Percentiles rank a stretch among this genome's conserved stretches.
Evolutionary conservation across 129 eudicot genomes (phyloP).

Genomic region (Oenanthe sinensis): DNA sequence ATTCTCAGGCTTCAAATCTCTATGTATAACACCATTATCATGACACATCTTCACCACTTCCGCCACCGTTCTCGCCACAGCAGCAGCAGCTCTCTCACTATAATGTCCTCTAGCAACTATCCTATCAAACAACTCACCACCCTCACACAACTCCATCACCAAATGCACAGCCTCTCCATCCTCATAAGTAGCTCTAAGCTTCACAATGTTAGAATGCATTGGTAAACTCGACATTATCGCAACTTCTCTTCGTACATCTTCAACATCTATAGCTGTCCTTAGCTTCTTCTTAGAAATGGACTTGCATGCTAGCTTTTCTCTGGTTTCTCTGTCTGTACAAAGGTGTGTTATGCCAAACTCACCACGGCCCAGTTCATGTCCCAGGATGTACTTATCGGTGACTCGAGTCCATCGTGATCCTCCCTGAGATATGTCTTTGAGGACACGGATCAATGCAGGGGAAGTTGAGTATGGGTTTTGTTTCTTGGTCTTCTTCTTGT

Average conservation of each 20-base stretch:
- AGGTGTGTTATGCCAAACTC: constrained; percentile 89
- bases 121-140: constrained; percentile 88
- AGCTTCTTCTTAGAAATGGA: constrained; percentile 79
- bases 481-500: constrained; percentile 20
- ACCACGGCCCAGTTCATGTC: constrained; percentile 89
- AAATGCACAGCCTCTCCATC: constrained; percentile 87
- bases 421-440: constrained; percentile 49
- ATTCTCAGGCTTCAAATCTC: constrained; percentile 96
- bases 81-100: constrained; percentile 89
- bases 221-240: constrained; percentile 91
- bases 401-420: constrained; percentile 47
- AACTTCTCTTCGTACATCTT: constrained; percentile 89
- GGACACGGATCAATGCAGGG: constrained; percentile 60
- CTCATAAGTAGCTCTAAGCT: constrained; percentile 74
- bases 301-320: constrained; percentile 68
- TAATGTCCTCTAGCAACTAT: constrained; percentile 93
- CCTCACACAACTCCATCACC: constrained; percentile 96
- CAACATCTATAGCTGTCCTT: constrained; percentile 79
- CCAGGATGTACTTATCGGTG: constrained; percentile 71
- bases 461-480: constrained; percentile 66
- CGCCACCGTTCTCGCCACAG: constrained; percentile 75
- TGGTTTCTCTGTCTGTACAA: constrained; percentile 81
- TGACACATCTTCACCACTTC: constrained; percentile 96
- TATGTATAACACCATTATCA: constrained; percentile 79
- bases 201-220: constrained; percentile 72